These are phyloP conservation scores for Ogataea methylovora DNA, from an alignment of 805 yeast genomes.

Conservation along the genomic window DNA sequence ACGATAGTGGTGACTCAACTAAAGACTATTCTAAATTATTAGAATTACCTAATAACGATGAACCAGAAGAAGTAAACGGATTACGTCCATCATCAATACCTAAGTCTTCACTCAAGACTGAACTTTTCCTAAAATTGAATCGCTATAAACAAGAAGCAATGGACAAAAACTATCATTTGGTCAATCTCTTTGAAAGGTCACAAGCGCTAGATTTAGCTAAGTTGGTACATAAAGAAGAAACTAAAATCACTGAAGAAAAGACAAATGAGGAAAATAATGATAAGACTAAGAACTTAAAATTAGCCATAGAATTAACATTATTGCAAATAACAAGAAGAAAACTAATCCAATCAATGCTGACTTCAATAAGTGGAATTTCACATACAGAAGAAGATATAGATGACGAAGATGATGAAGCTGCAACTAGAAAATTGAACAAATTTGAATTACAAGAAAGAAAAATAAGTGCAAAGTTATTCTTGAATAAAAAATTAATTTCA, in stretches of 20 bases:
- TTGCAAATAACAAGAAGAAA: constrained; percentile 34
- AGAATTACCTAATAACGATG: neutral
- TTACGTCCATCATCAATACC: neutral
- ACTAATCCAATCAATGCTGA: constrained; percentile 21
- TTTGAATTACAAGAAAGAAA: constrained; percentile 5
- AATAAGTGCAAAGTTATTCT: constrained; percentile 35
- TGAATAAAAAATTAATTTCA: constrained; percentile 65
- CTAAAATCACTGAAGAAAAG: constrained; percentile 10
- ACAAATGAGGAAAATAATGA: constrained; percentile 1
- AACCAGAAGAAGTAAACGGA: neutral
- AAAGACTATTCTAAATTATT: neutral
- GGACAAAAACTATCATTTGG: constrained; percentile 16
- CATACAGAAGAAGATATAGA: constrained; percentile 33
- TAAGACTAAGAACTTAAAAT: constrained; percentile 9
- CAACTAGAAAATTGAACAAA: constrained; percentile 1
- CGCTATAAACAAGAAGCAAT: neutral
- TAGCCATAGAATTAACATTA: constrained; percentile 28
- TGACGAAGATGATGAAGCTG: neutral
- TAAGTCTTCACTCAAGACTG: too few species aligned
- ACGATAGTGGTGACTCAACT: constrained; percentile 1
- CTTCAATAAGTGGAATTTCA: constrained; percentile 12
- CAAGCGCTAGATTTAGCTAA: constrained; percentile 58
- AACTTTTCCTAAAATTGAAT: too few species aligned
- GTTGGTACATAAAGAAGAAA: constrained; percentile 47
- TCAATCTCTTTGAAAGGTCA: constrained; percentile 42